phyloP scores from a whole-genome alignment of 1,284 basidiomycete species.

The Sporisorium graminicola region DNA sequence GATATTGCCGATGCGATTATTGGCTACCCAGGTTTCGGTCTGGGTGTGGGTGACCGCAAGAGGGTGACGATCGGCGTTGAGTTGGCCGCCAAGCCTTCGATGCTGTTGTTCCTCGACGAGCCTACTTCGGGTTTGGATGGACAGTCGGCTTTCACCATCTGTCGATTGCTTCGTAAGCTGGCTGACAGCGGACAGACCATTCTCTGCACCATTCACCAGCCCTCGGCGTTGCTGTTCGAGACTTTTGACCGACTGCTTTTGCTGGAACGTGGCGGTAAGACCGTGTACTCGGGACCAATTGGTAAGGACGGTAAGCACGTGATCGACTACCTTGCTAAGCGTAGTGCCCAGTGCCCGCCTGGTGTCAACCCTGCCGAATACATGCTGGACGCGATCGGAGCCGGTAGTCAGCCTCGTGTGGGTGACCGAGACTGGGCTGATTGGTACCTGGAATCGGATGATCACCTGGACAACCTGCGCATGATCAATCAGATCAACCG shows the following conservation, averaged over 20 bases:
- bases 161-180: constrained; percentile 82
- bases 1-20: constrained; percentile 81
- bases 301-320: constrained; percentile 73
- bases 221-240: constrained; percentile 75
- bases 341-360: constrained; percentile 73
- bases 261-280: constrained; percentile 67
- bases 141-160: constrained; percentile 88
- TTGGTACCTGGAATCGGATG: constrained; percentile 68
- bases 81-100: constrained; percentile 80
- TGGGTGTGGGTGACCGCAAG: constrained; percentile 77
- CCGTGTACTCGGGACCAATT: constrained; percentile 75
- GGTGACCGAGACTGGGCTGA: constrained; percentile 70
- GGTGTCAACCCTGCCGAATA: constrained; percentile 74
- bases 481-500: constrained; percentile 72
- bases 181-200: constrained; percentile 84
- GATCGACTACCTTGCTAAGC: constrained; percentile 74
- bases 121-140: constrained; percentile 85
- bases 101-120: constrained; percentile 74
- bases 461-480: constrained; percentile 68
- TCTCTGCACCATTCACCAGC: constrained; percentile 76
- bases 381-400: constrained; percentile 71
- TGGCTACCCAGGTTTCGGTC: constrained; percentile 72
- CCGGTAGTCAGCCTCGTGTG: constrained; percentile 65
- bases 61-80: constrained; percentile 80
- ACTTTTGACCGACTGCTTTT: constrained; percentile 77